Evolutionary conservation across 495 filamentous ascomycete species (phyloP), one percentile per base, ranked within the genome.

Genomic region (Coniosporium apollinis): DNA sequence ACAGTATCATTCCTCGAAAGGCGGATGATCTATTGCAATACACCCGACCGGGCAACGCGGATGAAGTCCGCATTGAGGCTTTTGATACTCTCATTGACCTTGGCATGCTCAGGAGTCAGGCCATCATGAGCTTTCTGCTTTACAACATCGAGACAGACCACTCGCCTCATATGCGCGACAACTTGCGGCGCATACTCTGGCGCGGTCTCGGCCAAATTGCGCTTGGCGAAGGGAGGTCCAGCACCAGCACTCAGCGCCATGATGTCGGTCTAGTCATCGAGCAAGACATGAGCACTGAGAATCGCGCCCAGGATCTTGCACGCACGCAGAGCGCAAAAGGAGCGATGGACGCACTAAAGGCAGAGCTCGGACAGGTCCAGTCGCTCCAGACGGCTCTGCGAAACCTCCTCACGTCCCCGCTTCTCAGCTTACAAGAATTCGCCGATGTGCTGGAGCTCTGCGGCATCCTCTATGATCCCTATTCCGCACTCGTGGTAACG

Each of bases 51-150:
- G 79, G 70, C 31, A 94, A 80, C 14, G 70, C 74, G 28, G 83
- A 93, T 35, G 60, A 72, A 10, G 72, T 96, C 18, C 79, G 89
- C 2, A 56, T 92, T 24, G 75, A 79, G 42, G 85, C 84, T 2
- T 94, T 92, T 48, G 67, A 78, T 33, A 79, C 72, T 36, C 65
- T 96, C 1, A 65, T 87, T 24, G 76, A 87, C 29, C 66, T 91
- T 13, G 84, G 85, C 22, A 59, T 80, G 30, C 60, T 84, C 22
- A 60, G 67, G 19, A 69, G 69, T 33, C 58, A 69, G 7, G 55
- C 65, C 1, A 62, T 93, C 17, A 46, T 85, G 25, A 63, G 63
- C 35, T 78, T 80, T 50, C 69, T 93, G 30, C 62, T 93, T 9
- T 69, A 68, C 34, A 65, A 69, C 18, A 60, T 91, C 48, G 79